phyloP scores from a whole-genome alignment of 192 early-diverging fungal species.

The Mortierella claussenii region DNA sequence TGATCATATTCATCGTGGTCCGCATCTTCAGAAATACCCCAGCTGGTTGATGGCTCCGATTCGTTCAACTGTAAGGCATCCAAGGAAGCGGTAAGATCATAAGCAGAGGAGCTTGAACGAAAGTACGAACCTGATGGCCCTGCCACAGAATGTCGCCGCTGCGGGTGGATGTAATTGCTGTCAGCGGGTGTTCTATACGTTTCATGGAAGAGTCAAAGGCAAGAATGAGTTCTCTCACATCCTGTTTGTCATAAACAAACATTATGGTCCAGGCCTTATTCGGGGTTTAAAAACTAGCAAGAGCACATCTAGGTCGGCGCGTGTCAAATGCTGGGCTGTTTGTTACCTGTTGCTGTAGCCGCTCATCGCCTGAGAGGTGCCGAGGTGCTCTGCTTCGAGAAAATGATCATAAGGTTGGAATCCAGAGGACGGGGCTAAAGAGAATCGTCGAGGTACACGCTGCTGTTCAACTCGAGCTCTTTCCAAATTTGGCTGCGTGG shows the following conservation, averaged over 20 bases:
- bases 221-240: background rate
- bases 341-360: slow-evolving; percentile 15
- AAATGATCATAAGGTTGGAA: slow-evolving; percentile 38
- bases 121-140: slow-evolving; percentile 56
- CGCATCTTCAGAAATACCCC: slow-evolving; percentile 32
- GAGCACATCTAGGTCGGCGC: background rate
- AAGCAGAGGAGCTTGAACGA: slow-evolving; percentile 25
- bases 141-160: slow-evolving; percentile 64
- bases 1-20: slow-evolving; percentile 55
- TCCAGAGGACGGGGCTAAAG: slow-evolving; percentile 41
- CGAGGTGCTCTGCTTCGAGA: slow-evolving; percentile 25
- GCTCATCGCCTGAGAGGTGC: background rate
- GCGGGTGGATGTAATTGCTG: slow-evolving; percentile 26
- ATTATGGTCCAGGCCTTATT: too few relatives aligned
- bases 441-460: slow-evolving; percentile 21
- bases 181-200: slow-evolving; percentile 14
- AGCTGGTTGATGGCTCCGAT: slow-evolving; percentile 8
- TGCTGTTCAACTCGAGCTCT: slow-evolving; percentile 6
- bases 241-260: background rate
- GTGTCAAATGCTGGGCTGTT: background rate
- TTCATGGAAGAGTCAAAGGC: background rate
- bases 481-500: background rate
- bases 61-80: slow-evolving; percentile 44
- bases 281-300: slow-evolving; percentile 12
- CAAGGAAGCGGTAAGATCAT: slow-evolving; percentile 37